Base-by-base conservation (phyloP, 106 monocot genomes). In the Dioscorea dumetorum region DNA sequence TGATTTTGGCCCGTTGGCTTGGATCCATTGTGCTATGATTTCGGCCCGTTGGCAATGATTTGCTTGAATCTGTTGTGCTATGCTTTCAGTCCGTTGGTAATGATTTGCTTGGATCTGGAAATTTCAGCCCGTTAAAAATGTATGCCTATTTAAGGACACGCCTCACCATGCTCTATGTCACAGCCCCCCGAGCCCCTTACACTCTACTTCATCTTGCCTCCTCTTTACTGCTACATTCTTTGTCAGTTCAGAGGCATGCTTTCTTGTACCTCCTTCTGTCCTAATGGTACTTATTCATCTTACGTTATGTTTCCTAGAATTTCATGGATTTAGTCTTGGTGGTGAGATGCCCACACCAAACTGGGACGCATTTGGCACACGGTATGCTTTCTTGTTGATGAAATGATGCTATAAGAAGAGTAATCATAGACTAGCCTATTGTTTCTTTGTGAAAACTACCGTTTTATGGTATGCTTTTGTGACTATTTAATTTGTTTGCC, bases 291-390 rank as follows among this genome's bases (percentile, higher is more conserved):
- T 86, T 91, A 57, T 89, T 58, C 76, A 86, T 97, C 61, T 70
- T 97, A 64, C 91, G 97, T 16, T 97, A 97, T 87, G 89, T 97
- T 56, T 97, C 92, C 78, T 97, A 97, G 76, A 92, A 97, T 62
- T 81, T 97, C 86, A 97, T 71, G 86, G 95, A 58, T 69, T 88
- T 72, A 89, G 91, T 77, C 71, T 85, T 68, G 82, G 82, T 67
- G 95, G 95, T 73, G 97, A 92, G 66, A 97, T 97, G 33, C 97
- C 97, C 8, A 97, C 97, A 64, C 97, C 97, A 63, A 97, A 97
- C 76, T 97, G 97, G 97, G 97, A 97, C 84, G 91, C 87, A 71
- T 92, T 97, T 76, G 97, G 3, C 3, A 7, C 34, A 34, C 34
- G 7, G 34, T 3, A 34, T 34, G 34, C 34, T 4, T 34, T 34